Evolutionary conservation across 2,329 filamentous ascomycete genomes (phyloP).

Genomic region (Hypoxylon sp.): DNA sequence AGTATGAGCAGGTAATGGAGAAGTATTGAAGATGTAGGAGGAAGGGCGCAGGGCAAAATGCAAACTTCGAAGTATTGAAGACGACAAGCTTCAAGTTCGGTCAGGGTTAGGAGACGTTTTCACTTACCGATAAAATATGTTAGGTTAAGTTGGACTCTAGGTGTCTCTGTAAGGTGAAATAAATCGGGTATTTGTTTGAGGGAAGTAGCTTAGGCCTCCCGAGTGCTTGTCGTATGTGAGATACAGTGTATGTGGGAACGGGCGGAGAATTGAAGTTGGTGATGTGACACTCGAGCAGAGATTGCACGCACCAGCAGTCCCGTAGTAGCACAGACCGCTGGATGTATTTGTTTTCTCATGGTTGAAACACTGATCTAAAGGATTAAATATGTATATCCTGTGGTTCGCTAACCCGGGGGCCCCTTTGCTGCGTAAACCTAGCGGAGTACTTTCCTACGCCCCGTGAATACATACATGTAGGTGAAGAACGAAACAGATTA

Average conservation of each 20-base stretch:
- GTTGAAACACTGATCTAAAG: neutral
- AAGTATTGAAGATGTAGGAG: neutral
- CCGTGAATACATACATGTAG: neutral
- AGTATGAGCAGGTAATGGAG: neutral
- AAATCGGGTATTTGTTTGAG: neutral
- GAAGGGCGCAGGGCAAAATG: neutral
- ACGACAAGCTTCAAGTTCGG: neutral
- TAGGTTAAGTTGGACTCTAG: neutral
- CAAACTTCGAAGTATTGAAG: neutral
- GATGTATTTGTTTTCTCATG: neutral
- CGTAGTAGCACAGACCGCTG: slow-evolving; percentile 2
- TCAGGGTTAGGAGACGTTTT: neutral
- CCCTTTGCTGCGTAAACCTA: neutral
- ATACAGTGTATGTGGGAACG: neutral
- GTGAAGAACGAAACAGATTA: neutral
- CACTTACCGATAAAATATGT: neutral
- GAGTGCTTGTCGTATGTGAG: neutral
- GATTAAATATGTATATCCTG: neutral
- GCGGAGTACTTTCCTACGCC: neutral
- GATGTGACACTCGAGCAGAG: slow-evolving; percentile 15
- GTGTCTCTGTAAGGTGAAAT: neutral
- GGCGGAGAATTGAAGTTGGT: slow-evolving; percentile 12
- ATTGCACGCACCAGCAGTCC: slow-evolving; percentile 1
- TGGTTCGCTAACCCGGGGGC: neutral
- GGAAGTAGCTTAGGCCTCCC: neutral